Percentiles rank a stretch among this genome's conserved stretches.
These are phyloP conservation scores for Phytophthora boehmeriae DNA, from an alignment of 352 stramenopile genomes.

Conservation along the genomic window DNA sequence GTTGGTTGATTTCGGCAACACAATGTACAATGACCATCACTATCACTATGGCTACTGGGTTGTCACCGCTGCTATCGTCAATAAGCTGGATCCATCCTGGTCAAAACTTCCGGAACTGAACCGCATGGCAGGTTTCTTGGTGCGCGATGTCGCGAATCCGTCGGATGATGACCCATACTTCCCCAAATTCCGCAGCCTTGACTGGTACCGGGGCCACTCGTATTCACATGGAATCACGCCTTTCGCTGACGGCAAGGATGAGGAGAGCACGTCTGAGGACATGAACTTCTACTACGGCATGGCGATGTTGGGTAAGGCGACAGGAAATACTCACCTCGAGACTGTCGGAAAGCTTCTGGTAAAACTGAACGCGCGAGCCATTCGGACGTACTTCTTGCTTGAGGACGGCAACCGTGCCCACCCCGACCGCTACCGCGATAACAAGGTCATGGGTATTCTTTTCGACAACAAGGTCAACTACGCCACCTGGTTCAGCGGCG, in stretches of 20 bases:
- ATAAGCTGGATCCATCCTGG: slow-evolving; percentile 1
- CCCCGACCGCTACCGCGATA: neutral
- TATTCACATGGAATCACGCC: slow-evolving; percentile 1
- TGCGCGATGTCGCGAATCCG: neutral
- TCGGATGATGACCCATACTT: neutral
- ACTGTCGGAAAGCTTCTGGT: neutral
- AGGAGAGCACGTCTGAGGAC: slow-evolving; percentile 5
- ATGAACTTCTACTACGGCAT: slow-evolving; percentile 3
- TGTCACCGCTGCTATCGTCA: neutral
- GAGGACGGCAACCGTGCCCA: slow-evolving; percentile 1
- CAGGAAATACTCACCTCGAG: neutral
- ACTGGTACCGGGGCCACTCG: neutral
- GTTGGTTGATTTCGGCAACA: slow-evolving; percentile 2
- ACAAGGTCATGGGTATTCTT: slow-evolving; percentile 3
- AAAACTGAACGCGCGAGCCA: neutral
- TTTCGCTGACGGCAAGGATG: neutral
- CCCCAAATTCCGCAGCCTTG: slow-evolving; percentile 3
- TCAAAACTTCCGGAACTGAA: neutral
- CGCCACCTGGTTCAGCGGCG: slow-evolving; percentile 2
- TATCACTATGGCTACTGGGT: slow-evolving; percentile 4
- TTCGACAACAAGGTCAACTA: slow-evolving; percentile 7
- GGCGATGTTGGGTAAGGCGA: slow-evolving; percentile 1
- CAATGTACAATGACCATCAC: slow-evolving; percentile 3
- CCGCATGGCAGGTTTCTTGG: neutral
- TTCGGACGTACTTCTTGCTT: slow-evolving; percentile 1